Conservation (phyloP, 192 early-diverging fungal species). For the Backusella morwellensis region DNA sequence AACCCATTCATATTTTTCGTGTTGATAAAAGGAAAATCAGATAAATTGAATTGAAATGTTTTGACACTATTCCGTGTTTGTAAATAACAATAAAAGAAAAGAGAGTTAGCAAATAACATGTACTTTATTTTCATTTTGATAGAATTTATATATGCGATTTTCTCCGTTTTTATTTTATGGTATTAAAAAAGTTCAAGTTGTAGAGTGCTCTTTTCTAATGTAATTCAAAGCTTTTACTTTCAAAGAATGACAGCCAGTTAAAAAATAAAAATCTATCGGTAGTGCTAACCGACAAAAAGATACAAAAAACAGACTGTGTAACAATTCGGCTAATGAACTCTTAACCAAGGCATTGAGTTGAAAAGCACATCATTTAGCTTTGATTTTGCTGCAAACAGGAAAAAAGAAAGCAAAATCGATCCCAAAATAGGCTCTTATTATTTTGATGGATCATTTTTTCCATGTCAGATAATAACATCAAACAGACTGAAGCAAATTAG, state of each 20-base stretch:
- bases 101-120: no score
- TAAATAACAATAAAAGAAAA: not conserved
- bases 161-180: no score
- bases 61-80: not conserved
- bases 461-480: not conserved
- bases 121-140: not conserved
- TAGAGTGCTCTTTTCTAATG: not conserved
- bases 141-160: not conserved
- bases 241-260: not conserved
- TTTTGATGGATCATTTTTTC: not conserved
- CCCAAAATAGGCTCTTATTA: no score
- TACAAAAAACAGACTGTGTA: not conserved
- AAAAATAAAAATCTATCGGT: not conserved
- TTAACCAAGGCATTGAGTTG: not conserved
- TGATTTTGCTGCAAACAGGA: not conserved
- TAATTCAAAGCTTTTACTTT: not conserved
- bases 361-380: not conserved
- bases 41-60: not conserved
- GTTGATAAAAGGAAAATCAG: not conserved
- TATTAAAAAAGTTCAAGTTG: no score
- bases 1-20: not conserved
- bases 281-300: conserved; percentile 4
- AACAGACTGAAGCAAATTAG: not conserved
- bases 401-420: not conserved
- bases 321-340: not conserved